Percentiles rank a stretch among this genome's conserved stretches.
These are phyloP conservation scores for Globisporangium yorkense DNA, from an alignment of 352 stramenopile genomes.

Conservation along the genomic window DNA sequence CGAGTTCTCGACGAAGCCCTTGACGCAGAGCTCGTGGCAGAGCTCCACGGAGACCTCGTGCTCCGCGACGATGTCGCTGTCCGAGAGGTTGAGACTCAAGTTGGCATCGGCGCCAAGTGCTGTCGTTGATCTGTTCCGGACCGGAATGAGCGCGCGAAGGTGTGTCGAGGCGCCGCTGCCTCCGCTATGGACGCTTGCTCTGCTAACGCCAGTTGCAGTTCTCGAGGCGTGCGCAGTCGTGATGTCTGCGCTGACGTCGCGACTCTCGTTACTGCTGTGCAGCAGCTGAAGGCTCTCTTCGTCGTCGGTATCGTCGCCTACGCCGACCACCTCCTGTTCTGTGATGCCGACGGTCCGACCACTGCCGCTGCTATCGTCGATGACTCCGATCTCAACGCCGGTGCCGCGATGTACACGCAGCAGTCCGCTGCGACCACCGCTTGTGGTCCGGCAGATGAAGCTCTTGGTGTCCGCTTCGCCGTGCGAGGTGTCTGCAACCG, in stretches of 20 bases:
- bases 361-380: not conserved
- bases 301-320: not conserved
- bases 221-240: not conserved
- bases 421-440: constrained; percentile 15
- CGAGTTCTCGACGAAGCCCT: constrained; percentile 61
- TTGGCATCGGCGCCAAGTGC: not conserved
- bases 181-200: not conserved
- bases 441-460: constrained; percentile 23
- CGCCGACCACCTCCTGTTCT: not conserved
- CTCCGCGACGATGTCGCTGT: constrained; percentile 29
- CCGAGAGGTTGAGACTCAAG: constrained; percentile 14
- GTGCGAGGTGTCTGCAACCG: not conserved
- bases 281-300: constrained; percentile 8
- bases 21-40: constrained; percentile 76
- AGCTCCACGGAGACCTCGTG: constrained; percentile 57
- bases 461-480: constrained; percentile 16
- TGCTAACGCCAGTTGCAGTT: not conserved
- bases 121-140: constrained; percentile 8
- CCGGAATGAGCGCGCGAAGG: constrained; percentile 6
- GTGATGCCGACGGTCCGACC: not conserved
- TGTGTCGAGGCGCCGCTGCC: not conserved
- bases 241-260: not conserved
- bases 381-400: constrained; percentile 4
- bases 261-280: not conserved
- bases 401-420: constrained; percentile 20